phyloP scores from a whole-genome alignment of 495 filamentous ascomycete genomes.

The Penicillium canescens region DNA sequence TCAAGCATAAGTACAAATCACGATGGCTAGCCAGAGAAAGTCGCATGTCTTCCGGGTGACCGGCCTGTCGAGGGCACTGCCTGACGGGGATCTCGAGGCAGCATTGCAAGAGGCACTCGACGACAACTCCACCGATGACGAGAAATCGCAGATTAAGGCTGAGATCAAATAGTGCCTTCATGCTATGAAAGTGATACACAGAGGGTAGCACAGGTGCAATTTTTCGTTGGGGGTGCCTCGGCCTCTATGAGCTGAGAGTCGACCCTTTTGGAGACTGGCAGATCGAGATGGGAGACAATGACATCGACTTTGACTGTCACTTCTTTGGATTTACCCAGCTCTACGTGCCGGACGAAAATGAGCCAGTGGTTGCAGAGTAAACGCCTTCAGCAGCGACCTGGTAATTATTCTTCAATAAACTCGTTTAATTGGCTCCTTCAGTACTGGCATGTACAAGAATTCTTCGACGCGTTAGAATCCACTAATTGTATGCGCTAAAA shows the following conservation, averaged over 20 bases:
- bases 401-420: no score
- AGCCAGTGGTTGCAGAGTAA: constrained; percentile 12
- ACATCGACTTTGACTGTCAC: constrained; percentile 14
- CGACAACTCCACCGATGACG: constrained; percentile 10
- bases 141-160: constrained; percentile 8
- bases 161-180: constrained; percentile 15
- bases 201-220: constrained; percentile 12
- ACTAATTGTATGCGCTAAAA: no score
- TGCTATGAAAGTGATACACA: constrained; percentile 13
- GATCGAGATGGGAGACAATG: constrained; percentile 12
- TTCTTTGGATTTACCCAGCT: constrained; percentile 19
- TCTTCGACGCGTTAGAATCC: no score
- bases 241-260: constrained; percentile 7
- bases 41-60: constrained; percentile 14
- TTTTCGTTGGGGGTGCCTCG: constrained; percentile 13
- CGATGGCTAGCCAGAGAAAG: constrained; percentile 14
- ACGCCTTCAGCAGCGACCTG: no score
- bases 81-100: constrained; percentile 9
- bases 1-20: not conserved
- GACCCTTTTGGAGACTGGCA: constrained; percentile 11
- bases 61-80: constrained; percentile 8
- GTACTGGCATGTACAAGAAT: no score
- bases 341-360: constrained; percentile 9
- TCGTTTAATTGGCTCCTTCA: no score
- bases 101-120: constrained; percentile 10